phyloP scores from a whole-genome alignment of 495 filamentous ascomycete genomes.

The Corynascus novoguineensis region DNA sequence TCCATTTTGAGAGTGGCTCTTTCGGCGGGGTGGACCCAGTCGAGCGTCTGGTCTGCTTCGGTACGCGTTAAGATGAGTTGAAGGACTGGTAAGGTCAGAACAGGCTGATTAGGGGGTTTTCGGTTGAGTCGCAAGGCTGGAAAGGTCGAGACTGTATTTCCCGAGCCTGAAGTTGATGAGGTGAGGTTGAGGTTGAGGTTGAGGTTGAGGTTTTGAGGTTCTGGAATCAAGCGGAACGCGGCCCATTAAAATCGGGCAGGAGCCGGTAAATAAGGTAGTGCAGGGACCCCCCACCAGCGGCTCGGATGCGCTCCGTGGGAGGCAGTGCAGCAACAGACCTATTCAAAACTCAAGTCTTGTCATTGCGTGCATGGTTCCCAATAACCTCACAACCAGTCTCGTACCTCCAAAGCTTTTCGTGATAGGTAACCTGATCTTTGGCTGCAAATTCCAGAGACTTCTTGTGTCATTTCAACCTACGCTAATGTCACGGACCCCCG shows the following conservation, averaged over 20 bases:
- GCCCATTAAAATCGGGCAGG: neutral
- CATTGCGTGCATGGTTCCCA: no score
- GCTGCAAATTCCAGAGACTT: no score
- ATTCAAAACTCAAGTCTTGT: no score
- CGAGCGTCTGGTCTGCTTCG: neutral
- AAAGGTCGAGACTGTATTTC: no score
- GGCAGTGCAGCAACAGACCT: no score
- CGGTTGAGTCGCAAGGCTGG: no score
- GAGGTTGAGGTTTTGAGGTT: neutral
- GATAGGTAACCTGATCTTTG: no score
- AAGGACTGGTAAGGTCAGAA: neutral
- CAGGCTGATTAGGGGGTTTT: no score
- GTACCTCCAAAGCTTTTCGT: no score
- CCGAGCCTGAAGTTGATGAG: no score
- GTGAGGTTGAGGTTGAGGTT: neutral
- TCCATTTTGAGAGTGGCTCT: conserved; percentile 57
- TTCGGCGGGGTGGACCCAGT: neutral
- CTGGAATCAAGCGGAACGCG: neutral
- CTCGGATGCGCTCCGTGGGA: neutral
- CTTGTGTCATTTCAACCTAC: no score
- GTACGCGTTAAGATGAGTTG: neutral
- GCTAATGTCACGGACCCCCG: neutral
- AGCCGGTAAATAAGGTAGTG: neutral
- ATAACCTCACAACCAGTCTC: no score
- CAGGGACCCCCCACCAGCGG: neutral